Base-by-base conservation (phyloP, 2,329 filamentous ascomycete genomes). In the Cladosporium sp. region DNA sequence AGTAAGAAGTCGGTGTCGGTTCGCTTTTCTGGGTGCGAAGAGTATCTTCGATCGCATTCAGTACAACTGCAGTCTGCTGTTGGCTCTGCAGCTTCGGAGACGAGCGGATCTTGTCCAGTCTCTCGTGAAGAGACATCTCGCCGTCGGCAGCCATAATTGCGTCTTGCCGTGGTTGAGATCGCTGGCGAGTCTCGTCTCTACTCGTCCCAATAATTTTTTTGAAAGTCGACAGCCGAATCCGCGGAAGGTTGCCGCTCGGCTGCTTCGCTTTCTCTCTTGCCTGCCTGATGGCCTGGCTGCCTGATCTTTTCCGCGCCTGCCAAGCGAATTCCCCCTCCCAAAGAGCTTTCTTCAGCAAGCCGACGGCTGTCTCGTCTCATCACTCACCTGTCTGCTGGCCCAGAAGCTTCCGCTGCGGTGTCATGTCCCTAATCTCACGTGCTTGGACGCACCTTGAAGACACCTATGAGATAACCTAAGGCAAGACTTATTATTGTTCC, bases 1-100 rank as follows among this genome's bases (percentile, higher is more conserved):
- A 96, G 73, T 97, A 99, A 54, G 87, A 89, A 13, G 93, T 96
- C 19, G 93, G 81, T 1, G 89, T 91, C 53, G 85, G 80, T 51
- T 89, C 83, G 51, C 88, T 85, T 64, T 92, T 88, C 69, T 96
- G 89, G 63, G 92, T 88, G 68, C 86, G 85, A 53, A 99, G 82
- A 37, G 90, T 96, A 61, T 95, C 87, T 70, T 99, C 93, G 63
- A 99, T 88, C 56, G 92, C 91, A 59, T 85, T 84, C 57, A 99
- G 83, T 55, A 99, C 85, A 61, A 95, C 84, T 54, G 85, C 86
- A 56, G 87, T 92, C 80, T 91, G 89, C 70, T 95, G 84, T 74
- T 96, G 91, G 69, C 88, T 96, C 72, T 97, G 89, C 64, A 96
- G 83, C 72, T 95, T 96, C 51, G 93, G 93, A 67, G 88, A 72